phyloP scores from a whole-genome alignment of 441 rosid genomes.

The Eugenia klotzschiana region DNA sequence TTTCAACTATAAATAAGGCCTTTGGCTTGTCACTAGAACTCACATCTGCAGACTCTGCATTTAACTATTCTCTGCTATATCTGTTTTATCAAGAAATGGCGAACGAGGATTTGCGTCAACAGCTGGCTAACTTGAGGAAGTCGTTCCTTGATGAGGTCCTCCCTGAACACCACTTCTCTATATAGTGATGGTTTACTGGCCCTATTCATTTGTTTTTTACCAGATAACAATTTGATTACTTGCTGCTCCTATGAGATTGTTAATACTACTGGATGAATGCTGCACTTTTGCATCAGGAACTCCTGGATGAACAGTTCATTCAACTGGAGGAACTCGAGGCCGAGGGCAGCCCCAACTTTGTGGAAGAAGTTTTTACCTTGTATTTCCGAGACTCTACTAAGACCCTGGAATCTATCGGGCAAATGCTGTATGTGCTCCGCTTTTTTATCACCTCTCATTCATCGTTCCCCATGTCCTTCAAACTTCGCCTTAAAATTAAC shows the following conservation, averaged over 20 bases:
- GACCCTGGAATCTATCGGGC: not conserved
- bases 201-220: not conserved
- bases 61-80: not conserved
- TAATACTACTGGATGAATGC: not conserved
- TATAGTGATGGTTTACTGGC: not conserved
- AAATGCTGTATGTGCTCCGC: slow-evolving; percentile 3
- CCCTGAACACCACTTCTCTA: not conserved
- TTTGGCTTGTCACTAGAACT: not conserved
- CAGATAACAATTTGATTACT: not conserved
- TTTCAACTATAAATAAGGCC: not conserved
- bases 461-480: not conserved
- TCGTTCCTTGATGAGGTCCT: slow-evolving; percentile 22
- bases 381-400: slow-evolving; percentile 9
- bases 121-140: slow-evolving; percentile 10
- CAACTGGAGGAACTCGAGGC: slow-evolving; percentile 8
- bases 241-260: not conserved
- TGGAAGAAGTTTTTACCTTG: slow-evolving; percentile 7
- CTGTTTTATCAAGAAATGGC: slow-evolving; percentile 1
- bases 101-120: not conserved
- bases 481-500: not conserved
- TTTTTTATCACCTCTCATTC: not conserved
- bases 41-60: not conserved
- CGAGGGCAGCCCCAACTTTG: slow-evolving; percentile 1
- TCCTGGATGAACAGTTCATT: slow-evolving; percentile 7
- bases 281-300: slow-evolving; percentile 7